These are phyloP conservation scores for Termitomyces sp. DNA, from an alignment of 768 basidiomycete genomes.

Conservation along the genomic window DNA sequence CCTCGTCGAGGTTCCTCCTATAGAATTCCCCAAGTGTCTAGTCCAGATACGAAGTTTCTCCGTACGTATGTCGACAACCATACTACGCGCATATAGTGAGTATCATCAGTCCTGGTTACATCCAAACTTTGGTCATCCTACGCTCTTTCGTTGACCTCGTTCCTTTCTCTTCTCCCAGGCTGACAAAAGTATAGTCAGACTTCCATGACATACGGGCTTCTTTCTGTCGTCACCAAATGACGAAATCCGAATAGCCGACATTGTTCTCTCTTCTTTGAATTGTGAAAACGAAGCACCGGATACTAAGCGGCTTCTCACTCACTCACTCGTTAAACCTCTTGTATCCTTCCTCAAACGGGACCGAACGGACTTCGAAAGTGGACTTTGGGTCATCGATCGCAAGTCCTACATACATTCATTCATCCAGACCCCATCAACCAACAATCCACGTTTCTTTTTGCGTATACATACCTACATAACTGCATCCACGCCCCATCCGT, in stretches of 20 bases:
- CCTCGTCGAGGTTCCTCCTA: background rate
- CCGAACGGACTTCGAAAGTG: constrained; percentile 3
- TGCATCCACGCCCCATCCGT: background rate
- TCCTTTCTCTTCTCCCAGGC: background rate
- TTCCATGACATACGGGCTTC: constrained; percentile 7
- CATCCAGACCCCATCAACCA: background rate
- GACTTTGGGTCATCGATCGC: background rate
- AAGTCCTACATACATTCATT: too few relatives aligned
- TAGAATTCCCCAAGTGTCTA: background rate
- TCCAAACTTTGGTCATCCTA: too few relatives aligned
- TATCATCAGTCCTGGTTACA: background rate
- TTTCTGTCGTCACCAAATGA: constrained; percentile 1
- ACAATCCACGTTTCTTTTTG: background rate
- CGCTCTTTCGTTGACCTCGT: background rate
- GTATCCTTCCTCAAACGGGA: constrained; percentile 1
- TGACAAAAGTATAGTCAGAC: too few relatives aligned
- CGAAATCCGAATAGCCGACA: background rate
- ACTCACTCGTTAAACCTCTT: background rate
- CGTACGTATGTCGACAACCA: background rate
- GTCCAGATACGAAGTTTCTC: constrained; percentile 8
- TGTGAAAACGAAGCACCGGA: constrained; percentile 4
- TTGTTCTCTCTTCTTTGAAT: background rate
- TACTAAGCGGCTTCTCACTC: background rate
- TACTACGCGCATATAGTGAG: background rate
- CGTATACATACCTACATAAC: too few relatives aligned